Conservation (phyloP, 2,329 filamentous ascomycete species). For the Colletotrichum tamarilloi region DNA sequence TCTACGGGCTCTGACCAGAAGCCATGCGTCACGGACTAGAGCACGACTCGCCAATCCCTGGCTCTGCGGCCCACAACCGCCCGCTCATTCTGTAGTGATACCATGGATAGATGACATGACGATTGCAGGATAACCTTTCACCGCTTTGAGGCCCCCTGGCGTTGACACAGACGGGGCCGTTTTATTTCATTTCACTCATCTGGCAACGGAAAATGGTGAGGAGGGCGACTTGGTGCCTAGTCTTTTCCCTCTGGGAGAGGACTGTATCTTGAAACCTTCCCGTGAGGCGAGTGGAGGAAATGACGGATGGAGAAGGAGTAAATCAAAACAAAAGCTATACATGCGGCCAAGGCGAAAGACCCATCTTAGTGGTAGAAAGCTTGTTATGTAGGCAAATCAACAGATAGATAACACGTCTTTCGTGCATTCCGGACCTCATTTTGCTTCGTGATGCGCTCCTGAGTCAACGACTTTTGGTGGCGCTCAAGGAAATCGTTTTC, state of each 20-base stretch:
- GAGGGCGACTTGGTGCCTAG: background rate
- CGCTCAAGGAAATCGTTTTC: background rate
- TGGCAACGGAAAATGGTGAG: constrained; percentile 32
- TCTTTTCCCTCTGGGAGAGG: constrained; percentile 1
- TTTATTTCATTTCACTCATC: constrained; percentile 33
- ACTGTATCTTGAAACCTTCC: constrained; percentile 1
- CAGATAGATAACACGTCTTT: constrained; percentile 25
- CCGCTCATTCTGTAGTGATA: constrained; percentile 37
- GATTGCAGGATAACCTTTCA: constrained; percentile 36
- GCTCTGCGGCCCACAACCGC: constrained; percentile 32
- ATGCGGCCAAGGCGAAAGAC: constrained; percentile 7
- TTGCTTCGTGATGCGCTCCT: background rate
- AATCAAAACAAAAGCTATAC: constrained; percentile 33
- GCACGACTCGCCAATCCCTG: constrained; percentile 33
- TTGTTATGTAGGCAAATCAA: constrained; percentile 31
- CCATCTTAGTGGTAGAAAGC: constrained; percentile 30
- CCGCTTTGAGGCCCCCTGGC: constrained; percentile 20
- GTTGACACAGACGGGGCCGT: constrained; percentile 24
- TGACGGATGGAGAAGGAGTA: background rate
- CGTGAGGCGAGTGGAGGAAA: constrained; percentile 17
- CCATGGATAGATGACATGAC: constrained; percentile 37
- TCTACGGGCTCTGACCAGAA: constrained; percentile 67
- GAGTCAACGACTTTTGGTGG: background rate
- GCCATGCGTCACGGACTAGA: constrained; percentile 33
- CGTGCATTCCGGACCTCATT: background rate